Evolutionary conservation across 805 yeast genomes (phyloP), one percentile per base, ranked within the genome.

Genomic region (Zygosaccharomyces bailii): DNA sequence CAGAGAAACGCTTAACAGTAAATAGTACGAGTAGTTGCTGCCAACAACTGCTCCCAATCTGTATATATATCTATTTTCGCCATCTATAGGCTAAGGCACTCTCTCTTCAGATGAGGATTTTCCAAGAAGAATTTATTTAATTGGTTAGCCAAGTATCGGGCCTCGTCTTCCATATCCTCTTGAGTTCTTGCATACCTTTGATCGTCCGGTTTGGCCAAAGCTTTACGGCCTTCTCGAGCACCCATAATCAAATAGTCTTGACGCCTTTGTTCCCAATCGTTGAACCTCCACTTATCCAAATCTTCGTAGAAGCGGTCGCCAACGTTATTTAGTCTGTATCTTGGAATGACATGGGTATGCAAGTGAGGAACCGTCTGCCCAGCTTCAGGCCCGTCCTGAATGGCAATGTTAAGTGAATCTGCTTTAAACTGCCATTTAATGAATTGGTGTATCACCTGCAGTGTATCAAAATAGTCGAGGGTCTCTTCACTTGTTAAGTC

Each of bases 361-460:
- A 91, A 73, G 65, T 93, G 99, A 4, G 97, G 96, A 2, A 93
- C 82, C n/a, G 90, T 79, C 61, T 93, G 99, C 3, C 99, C 99
- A 1, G 97, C 91, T 39, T 88, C 88, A 0, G 89, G 86, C 0
- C 99, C 99, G 61, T 93, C 99, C 63, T 93, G 99, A 47, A 95
- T 87, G 8, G 97, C 91, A 31, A 93, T 75, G 60, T 95, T 95
- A 48, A 89, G 59, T 1, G 96, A 73, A 54, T 90, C 95, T 2
- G 96, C 95, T 27, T 80, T 73, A 62, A 82, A 93, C 9, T 74
- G 69, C 45, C 72, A 57, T 51, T 75, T 81, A 11, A 93, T 80
- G 50, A 89, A 84, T 43, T 68, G 66, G 49, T 88, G 82, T 0
- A 93, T 74, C 37, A 75, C 57, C 53, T 86, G 96, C 7, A 93